Conservation (phyloP, 768 basidiomycete genomes). For the Russula sp. region DNA sequence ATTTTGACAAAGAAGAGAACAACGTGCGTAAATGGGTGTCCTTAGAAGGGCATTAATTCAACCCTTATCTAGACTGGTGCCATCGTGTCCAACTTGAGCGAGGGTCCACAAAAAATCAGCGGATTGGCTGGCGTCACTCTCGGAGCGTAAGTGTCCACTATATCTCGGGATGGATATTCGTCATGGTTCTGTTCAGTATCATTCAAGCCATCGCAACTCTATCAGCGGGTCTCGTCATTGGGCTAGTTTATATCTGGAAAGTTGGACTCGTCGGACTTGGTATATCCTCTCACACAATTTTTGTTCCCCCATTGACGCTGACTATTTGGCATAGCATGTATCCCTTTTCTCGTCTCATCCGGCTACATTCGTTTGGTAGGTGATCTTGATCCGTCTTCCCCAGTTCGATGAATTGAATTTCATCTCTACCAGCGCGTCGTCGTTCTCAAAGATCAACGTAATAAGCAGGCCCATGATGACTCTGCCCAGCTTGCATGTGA, state of each 20-base stretch:
- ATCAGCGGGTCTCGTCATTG: slow-evolving; percentile 61
- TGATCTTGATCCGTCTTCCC: not conserved
- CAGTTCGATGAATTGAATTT: not conserved
- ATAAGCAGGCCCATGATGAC: slow-evolving; percentile 68
- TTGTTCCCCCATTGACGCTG: not conserved
- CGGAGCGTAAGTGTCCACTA: slow-evolving; percentile 44
- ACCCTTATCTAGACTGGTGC: slow-evolving; percentile 52
- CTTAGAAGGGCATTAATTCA: not conserved
- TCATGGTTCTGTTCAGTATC: slow-evolving; percentile 40
- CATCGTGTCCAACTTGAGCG: slow-evolving; percentile 68
- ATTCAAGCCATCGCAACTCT: slow-evolving; percentile 67
- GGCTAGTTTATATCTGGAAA: slow-evolving; percentile 67
- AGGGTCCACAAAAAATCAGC: slow-evolving; percentile 79
- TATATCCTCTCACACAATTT: slow-evolving; percentile 27
- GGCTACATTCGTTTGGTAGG: slow-evolving; percentile 79
- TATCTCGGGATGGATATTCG: slow-evolving; percentile 24
- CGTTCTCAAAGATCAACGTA: slow-evolving; percentile 76
- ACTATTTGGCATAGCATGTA: slow-evolving; percentile 42
- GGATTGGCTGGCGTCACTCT: slow-evolving; percentile 81
- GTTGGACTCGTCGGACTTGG: slow-evolving; percentile 78
- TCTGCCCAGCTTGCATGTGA: slow-evolving; percentile 89
- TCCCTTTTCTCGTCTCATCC: slow-evolving; percentile 56
- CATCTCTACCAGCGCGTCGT: slow-evolving; percentile 55
- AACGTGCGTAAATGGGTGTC: slow-evolving; percentile 42
- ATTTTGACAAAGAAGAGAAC: slow-evolving; percentile 80